Base-by-base conservation (phyloP, 306 rosid species). In the Inga oerstediana region DNA sequence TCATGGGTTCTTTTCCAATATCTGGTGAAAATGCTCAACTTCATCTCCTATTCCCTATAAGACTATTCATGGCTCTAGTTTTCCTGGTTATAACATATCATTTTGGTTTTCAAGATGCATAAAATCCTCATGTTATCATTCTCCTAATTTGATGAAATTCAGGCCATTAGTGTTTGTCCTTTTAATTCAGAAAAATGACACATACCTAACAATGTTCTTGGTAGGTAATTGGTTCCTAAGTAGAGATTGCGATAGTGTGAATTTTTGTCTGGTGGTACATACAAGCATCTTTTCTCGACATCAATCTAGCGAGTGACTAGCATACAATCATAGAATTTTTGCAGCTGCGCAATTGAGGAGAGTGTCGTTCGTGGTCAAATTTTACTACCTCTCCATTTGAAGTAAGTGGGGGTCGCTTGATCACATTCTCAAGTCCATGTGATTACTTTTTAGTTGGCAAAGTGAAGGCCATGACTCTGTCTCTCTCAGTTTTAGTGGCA, bases 211-310 rank as follows among this genome's bases (percentile, higher is more conserved):
- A 62, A 80, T 80, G 34, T 48, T 80, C 76, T 34, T 85, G 85
- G 80, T 94, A 93, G 97, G 90, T 93, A 48, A 89, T 93, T 84
- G 97, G 98, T 66, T 89, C 94, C 6, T 93, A 91, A 76, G 98
- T 93, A 76, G 97, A 94, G 73, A 84, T 93, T 64, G 97, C 97
- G 72, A 93, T 97, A 10, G 98, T 93, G 70, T 93, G 98, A 27
- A 85, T 93, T 81, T 93, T 93, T 79, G 82, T 91, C 81, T 70
- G 91, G 89, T 93, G 98, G 98, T 91, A 91, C 86, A 93, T 97
- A 6, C 98, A 86, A 83, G 88, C 91, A 78, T 93, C 96, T 44
- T 87, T 93, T 75, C 83, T 91, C 20, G 97, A 97, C 46, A 90
- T 93, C 87, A 73, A 87, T 80, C 94, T 93, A 72, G 87, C 79